Conservation (phyloP, 495 filamentous ascomycete genomes). For the Aspergillus coremiiformis region DNA sequence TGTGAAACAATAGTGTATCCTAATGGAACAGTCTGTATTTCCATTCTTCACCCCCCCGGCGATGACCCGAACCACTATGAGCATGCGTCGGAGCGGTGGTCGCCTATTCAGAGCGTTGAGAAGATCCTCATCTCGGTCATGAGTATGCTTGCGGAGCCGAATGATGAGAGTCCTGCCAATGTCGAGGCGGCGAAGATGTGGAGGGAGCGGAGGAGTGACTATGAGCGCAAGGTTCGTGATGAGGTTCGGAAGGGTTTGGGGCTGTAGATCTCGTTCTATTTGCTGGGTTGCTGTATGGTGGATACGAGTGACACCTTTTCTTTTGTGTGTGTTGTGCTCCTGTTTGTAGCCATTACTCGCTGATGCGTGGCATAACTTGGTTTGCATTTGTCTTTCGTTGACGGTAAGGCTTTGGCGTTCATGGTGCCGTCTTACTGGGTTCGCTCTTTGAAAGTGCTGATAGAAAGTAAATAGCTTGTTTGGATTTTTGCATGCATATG, state of each 20-base stretch:
- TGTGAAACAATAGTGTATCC: conserved; percentile 62
- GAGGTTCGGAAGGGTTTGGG: conserved; percentile 65
- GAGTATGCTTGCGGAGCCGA: conserved; percentile 98
- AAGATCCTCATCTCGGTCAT: conserved; percentile 97
- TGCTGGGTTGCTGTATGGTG: background rate
- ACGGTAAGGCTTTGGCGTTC: background rate
- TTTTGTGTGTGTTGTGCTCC: background rate
- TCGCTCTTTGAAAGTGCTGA: background rate
- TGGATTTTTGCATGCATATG: background rate
- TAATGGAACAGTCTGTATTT: conserved; percentile 89
- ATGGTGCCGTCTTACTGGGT: background rate
- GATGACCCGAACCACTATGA: conserved; percentile 99
- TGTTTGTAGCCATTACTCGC: background rate
- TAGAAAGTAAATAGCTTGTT: background rate
- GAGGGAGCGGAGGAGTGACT: conserved; percentile 76
- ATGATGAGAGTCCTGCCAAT: conserved; percentile 97
- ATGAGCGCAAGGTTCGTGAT: conserved; percentile 78
- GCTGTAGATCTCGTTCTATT: conserved; percentile 20
- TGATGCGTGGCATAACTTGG: background rate
- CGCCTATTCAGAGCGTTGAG: conserved; percentile 92
- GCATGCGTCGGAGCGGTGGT: conserved; percentile 91
- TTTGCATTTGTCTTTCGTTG: background rate
- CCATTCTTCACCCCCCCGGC: conserved; percentile 94
- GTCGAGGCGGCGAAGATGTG: conserved; percentile 99
- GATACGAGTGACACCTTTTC: background rate